Conservation (phyloP, 345 rosid genomes). For the Salix exigua region DNA sequence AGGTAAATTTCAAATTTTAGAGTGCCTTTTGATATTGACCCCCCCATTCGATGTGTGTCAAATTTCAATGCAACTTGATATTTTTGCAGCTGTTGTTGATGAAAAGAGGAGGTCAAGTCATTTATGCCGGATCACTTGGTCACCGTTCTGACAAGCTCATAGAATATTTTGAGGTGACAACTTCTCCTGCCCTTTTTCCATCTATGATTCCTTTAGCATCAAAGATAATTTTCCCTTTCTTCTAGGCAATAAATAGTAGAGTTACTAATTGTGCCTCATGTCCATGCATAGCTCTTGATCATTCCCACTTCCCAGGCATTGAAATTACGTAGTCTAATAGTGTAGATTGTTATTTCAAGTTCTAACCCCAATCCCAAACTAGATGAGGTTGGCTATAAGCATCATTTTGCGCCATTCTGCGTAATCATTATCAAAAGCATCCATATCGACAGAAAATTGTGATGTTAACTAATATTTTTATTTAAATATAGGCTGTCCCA, state of each 20-base stretch:
- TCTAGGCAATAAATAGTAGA: neutral
- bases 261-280: neutral
- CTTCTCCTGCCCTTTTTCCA: neutral
- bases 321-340: neutral
- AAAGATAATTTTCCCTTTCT: neutral
- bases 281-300: neutral
- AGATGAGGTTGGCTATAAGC: neutral
- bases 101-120: constrained; percentile 95
- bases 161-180: constrained; percentile 76
- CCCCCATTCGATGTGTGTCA: neutral
- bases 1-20: constrained; percentile 39
- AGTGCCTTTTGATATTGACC: neutral
- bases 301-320: neutral
- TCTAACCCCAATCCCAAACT: no score
- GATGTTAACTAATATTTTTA: neutral
- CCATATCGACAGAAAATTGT: neutral
- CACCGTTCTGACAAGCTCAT: constrained; percentile 71
- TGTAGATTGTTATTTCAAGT: no score
- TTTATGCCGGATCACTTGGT: constrained; percentile 77
- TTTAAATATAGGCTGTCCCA: constrained; percentile 47
- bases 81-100: constrained; percentile 62
- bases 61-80: neutral
- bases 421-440: no score
- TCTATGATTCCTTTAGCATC: neutral
- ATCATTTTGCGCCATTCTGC: neutral